A percentile compares a stretch with the other conserved stretches of the same genome.
phyloP scores from a whole-genome alignment of 1,284 basidiomycete species.

The Hemileia vastatrix region DNA sequence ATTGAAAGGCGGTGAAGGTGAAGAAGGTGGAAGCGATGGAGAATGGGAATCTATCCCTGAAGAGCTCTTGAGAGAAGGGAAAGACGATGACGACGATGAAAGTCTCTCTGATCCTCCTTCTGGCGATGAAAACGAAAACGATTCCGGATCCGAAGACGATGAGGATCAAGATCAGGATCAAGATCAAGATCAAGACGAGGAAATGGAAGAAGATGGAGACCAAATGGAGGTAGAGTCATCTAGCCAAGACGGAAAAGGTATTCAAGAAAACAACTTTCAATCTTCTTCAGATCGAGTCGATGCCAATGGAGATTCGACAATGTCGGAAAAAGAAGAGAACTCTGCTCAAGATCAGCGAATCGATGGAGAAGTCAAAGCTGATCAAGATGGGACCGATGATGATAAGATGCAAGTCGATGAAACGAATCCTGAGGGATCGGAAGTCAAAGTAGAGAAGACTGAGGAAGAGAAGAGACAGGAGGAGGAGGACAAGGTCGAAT shows the following conservation, averaged over 20 bases:
- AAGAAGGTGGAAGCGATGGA: not conserved
- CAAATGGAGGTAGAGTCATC: conserved; percentile 13
- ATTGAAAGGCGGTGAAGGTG: conserved; percentile 2
- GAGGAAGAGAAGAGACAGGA: no score
- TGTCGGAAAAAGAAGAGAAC: conserved; percentile 21
- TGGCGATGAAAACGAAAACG: conserved; percentile 20
- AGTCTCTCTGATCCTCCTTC: not conserved
- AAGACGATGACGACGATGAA: not conserved
- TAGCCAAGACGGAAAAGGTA: conserved; percentile 5
- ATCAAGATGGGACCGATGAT: conserved; percentile 25
- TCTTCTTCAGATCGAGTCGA: not conserved
- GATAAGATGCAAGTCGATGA: conserved; percentile 10
- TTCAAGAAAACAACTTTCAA: not conserved
- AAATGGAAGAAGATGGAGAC: conserved; percentile 13
- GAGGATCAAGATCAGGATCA: conserved; percentile 2
- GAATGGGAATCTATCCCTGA: not conserved
- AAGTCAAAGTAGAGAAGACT: conserved; percentile 32
- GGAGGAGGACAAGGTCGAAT: no score
- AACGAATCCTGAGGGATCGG: not conserved
- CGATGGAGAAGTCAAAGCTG: conserved; percentile 9
- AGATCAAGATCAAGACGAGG: not conserved
- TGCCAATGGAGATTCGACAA: conserved; percentile 4
- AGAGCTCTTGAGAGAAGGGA: not conserved
- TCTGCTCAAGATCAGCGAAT: conserved; percentile 11
- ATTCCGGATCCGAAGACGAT: conserved; percentile 13